These are phyloP conservation scores for Closterium sp. DNA, from an alignment of 139 green algal genomes.

Conservation along the genomic window DNA sequence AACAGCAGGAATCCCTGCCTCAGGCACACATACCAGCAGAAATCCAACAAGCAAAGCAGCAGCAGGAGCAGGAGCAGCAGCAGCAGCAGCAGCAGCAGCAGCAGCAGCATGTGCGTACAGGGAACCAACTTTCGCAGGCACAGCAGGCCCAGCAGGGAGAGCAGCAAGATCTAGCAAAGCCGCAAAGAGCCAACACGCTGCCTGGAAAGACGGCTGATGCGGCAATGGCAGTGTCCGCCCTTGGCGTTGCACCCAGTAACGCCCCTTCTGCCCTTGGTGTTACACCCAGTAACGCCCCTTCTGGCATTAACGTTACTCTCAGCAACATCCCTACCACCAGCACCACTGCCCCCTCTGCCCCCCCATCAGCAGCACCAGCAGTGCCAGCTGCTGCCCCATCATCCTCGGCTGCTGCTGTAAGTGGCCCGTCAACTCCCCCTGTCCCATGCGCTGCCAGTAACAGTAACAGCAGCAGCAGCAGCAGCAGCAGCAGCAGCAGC, in stretches of 20 bases:
- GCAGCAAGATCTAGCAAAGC: conserved; percentile 44
- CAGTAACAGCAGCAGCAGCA: not conserved
- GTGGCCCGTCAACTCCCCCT: not conserved
- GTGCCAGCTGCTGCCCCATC: not conserved
- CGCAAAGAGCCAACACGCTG: not conserved
- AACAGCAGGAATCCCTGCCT: no score
- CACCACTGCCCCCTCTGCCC: not conserved
- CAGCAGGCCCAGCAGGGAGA: conserved; percentile 58
- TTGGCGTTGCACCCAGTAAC: not conserved
- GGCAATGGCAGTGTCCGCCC: not conserved
- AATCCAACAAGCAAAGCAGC: not conserved
- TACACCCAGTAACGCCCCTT: no score
- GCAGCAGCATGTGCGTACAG: no score
- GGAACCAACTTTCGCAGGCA: no score
- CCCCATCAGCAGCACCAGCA: not conserved
- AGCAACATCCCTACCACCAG: no score
- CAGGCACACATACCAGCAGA: no score
- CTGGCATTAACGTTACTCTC: no score
- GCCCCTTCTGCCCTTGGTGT: no score
- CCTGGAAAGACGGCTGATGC: not conserved
- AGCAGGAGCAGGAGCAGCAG: no score
- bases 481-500: no score
- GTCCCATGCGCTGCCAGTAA: not conserved
- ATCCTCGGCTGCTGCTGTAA: not conserved
- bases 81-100: no score